Conservation (phyloP, 2,329 filamentous ascomycete species). For the Diaporthe capsici region DNA sequence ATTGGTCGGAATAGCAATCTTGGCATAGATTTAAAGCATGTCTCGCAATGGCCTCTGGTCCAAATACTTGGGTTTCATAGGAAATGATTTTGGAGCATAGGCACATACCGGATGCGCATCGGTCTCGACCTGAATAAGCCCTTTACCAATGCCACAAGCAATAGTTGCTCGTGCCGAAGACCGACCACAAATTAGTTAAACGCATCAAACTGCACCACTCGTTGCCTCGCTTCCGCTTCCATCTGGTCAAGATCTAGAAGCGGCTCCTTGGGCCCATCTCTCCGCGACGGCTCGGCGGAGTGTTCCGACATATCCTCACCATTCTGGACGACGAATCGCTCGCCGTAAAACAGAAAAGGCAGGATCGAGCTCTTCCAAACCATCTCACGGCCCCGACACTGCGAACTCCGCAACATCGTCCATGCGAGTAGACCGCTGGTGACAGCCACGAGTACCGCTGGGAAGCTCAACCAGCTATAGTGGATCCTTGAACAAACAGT, state of each 20-base stretch:
- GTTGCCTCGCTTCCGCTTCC: not conserved
- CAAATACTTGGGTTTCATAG: too few species aligned
- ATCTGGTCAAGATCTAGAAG: not conserved
- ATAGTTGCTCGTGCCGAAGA: too few species aligned
- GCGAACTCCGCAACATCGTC: not conserved
- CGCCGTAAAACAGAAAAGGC: not conserved
- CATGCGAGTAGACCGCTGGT: not conserved
- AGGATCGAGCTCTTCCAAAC: not conserved
- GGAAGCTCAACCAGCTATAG: not conserved
- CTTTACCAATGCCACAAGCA: too few species aligned
- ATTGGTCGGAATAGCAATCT: slow-evolving; percentile 3
- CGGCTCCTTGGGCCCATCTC: not conserved
- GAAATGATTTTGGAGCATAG: too few species aligned
- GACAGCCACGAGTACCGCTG: not conserved
- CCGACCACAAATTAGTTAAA: too few species aligned
- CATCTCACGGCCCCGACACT: not conserved
- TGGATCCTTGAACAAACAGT: not conserved
- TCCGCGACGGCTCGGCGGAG: not conserved
- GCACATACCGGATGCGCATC: too few species aligned
- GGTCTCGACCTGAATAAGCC: too few species aligned
- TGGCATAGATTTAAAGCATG: not conserved
- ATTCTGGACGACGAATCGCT: slow-evolving; percentile 3
- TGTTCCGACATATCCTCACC: not conserved
- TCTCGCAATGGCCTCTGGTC: too few species aligned
- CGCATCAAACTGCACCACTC: not conserved